Conservation (phyloP, 768 basidiomycete genomes). For the Auriscalpium orientale region DNA sequence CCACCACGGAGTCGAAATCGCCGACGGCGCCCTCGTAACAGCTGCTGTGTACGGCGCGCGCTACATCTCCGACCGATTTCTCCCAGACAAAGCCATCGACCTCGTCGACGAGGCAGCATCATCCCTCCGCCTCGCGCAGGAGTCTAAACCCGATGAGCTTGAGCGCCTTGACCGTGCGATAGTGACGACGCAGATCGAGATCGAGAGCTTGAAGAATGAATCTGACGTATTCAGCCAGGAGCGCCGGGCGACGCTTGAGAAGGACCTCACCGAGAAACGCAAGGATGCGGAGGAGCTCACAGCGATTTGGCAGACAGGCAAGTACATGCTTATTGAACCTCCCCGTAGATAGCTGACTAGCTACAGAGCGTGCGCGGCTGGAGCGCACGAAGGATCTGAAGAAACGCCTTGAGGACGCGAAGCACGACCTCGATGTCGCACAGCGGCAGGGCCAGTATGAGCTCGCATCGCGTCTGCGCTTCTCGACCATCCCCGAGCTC, state of each 20-base stretch:
- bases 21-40: slow-evolving; percentile 81
- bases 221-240: slow-evolving; percentile 77
- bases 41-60: slow-evolving; percentile 81
- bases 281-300: slow-evolving; percentile 55
- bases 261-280: slow-evolving; percentile 50
- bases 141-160: slow-evolving; percentile 79
- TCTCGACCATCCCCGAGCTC: slow-evolving; percentile 77
- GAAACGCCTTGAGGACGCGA: slow-evolving; percentile 61
- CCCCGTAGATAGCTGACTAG: neutral
- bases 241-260: slow-evolving; percentile 59
- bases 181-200: slow-evolving; percentile 81
- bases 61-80: slow-evolving; percentile 80
- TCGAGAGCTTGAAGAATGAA: slow-evolving; percentile 86
- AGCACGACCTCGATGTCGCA: slow-evolving; percentile 79
- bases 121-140: slow-evolving; percentile 78
- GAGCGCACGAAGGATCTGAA: slow-evolving; percentile 57
- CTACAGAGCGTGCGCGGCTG: slow-evolving; percentile 56
- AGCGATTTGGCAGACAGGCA: slow-evolving; percentile 68
- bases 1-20: slow-evolving; percentile 90
- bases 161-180: slow-evolving; percentile 79
- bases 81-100: slow-evolving; percentile 90
- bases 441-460: slow-evolving; percentile 88
- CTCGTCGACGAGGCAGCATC: slow-evolving; percentile 92
- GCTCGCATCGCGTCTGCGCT: slow-evolving; percentile 74
- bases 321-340: slow-evolving; percentile 9